phyloP scores from a whole-genome alignment of 1,284 basidiomycete species.

The Termitomyces sp. region DNA sequence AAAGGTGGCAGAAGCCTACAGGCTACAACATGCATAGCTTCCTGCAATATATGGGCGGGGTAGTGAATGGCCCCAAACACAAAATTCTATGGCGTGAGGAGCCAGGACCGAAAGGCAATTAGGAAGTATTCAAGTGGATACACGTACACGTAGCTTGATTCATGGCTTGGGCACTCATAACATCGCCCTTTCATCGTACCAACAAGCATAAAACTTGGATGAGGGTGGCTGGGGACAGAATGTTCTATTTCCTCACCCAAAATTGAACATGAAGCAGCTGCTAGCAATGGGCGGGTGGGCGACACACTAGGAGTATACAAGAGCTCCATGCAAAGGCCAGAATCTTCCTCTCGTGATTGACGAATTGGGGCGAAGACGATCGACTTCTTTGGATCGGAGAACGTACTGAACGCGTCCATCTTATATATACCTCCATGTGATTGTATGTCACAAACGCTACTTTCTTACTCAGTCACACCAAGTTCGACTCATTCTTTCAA shows the following conservation, averaged over 20 bases:
- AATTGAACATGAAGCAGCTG: conserved; percentile 17
- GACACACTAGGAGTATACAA: conserved; percentile 20
- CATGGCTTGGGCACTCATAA: conserved; percentile 14
- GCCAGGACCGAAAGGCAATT: too few relatives aligned
- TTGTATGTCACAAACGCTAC: conserved; percentile 16
- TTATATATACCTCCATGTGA: conserved; percentile 31
- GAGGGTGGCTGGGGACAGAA: conserved; percentile 19
- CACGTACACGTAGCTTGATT: conserved; percentile 7
- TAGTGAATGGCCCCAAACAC: conserved; percentile 48
- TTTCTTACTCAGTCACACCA: too few relatives aligned
- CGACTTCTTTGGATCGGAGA: conserved; percentile 21
- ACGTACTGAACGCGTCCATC: conserved; percentile 26
- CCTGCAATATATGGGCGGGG: conserved; percentile 44
- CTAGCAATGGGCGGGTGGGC: conserved; percentile 21
- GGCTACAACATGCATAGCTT: neutral
- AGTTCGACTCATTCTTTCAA: neutral
- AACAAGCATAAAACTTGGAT: conserved; percentile 18
- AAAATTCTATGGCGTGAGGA: neutral
- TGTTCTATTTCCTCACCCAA: neutral
- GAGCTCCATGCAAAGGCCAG: conserved; percentile 17
- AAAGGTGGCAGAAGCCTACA: neutral
- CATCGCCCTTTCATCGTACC: conserved; percentile 16
- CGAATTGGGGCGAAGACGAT: conserved; percentile 21
- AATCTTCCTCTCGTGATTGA: conserved; percentile 20
- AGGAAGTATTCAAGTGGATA: too few relatives aligned